These are phyloP conservation scores for Millerozyma miso DNA, from an alignment of 805 yeast genomes.

Conservation along the genomic window DNA sequence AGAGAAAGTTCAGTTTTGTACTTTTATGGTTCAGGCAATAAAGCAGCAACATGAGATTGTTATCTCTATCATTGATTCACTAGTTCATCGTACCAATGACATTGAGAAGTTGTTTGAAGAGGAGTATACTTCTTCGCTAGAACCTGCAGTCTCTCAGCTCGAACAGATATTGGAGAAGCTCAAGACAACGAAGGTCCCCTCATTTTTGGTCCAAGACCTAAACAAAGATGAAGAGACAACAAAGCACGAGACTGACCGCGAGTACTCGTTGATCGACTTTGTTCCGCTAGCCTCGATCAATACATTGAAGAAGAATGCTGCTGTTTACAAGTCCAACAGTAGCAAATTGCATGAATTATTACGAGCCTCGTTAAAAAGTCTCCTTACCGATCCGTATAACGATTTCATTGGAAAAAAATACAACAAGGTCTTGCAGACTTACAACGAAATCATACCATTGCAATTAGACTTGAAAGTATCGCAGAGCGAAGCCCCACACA, in stretches of 20 bases:
- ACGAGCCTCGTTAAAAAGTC: slow-evolving; percentile 12
- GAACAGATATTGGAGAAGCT: slow-evolving; percentile 21
- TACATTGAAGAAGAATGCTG: slow-evolving; percentile 20
- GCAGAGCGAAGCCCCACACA: slow-evolving; percentile 6
- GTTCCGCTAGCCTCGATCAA: slow-evolving; percentile 30
- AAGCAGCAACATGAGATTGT: slow-evolving; percentile 13
- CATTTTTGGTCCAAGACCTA: slow-evolving; percentile 8
- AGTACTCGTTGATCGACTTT: slow-evolving; percentile 24
- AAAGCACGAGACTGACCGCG: background rate
- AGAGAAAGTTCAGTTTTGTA: slow-evolving; percentile 14
- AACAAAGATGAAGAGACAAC: background rate
- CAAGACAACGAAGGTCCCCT: slow-evolving; percentile 27
- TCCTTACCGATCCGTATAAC: slow-evolving; percentile 12
- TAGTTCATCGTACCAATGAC: slow-evolving; percentile 11
- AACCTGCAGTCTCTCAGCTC: slow-evolving; percentile 20
- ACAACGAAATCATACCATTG: slow-evolving; percentile 17
- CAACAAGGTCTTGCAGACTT: slow-evolving; percentile 11
- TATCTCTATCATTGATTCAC: slow-evolving; percentile 11
- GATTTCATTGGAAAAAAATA: slow-evolving; percentile 11
- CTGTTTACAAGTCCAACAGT: slow-evolving; percentile 23
- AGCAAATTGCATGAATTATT: slow-evolving; percentile 15
- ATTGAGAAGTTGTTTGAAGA: slow-evolving; percentile 6
- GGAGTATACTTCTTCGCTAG: slow-evolving; percentile 10
- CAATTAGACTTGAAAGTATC: slow-evolving; percentile 12
- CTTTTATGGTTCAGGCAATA: slow-evolving; percentile 11